Evolutionary conservation across 495 filamentous ascomycete genomes (phyloP), one percentile per base, ranked within the genome.

Genomic region (Sporormia fimetaria): DNA sequence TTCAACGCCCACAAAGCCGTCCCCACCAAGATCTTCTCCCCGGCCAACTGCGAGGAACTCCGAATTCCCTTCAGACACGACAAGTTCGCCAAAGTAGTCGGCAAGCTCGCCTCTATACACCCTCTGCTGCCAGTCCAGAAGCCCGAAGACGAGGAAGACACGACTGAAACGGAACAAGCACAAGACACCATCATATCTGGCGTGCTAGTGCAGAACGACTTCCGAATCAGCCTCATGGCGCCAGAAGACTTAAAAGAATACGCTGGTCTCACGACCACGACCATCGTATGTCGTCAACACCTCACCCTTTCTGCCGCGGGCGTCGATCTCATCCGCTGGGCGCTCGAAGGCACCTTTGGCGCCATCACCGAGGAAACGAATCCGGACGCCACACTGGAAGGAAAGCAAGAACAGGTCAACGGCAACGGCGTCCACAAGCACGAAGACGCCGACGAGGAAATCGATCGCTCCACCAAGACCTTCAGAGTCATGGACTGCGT

Each of bases 241-340:
- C 85, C 90, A 0, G 88, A 95, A 45, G 90, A 98, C 56, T 68
- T 98, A 20, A 75, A 83, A 37, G 90, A 98, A 61, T 98, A 94
- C 55, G 90, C 90, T 3, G 92, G 92, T 7, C 65, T 98, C 6
- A 93, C 84, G 0, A 96, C 90, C 0, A 94, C 90, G 0, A 88
- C 81, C 0, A 86, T 98, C 24, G 76, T 73, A 14, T 98, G 92
- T 67, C 83, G 83, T 52, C 92, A 98, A 57, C 74, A 81, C 32
- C 67, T 96, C 28, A 83, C 74, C 0, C 72, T 96, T 15, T 83
- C 73, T 46, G 86, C 87, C 4, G 90, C 87, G 4, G 87, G 88
- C 33, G 73, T 93, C 37, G 87, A 90, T 30, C 62, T 98, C 15
- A 87, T 98, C 41, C 78, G 78, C 52, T 98, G 90, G 90, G 85